Base-by-base conservation (phyloP, 192 early-diverging fungal genomes). In the Haplosporangium gracile region DNA sequence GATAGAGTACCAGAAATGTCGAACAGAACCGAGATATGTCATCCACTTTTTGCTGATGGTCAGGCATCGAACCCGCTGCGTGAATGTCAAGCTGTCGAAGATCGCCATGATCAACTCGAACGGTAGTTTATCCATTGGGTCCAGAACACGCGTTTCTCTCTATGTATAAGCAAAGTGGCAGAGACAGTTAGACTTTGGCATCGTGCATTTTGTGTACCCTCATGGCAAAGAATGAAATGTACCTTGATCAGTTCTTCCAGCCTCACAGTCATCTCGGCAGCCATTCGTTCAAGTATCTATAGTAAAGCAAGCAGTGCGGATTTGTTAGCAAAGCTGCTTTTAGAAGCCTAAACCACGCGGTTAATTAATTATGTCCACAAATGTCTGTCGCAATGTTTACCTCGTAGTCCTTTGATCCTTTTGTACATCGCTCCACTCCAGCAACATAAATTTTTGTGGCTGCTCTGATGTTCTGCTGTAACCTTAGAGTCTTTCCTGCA, bases 21-120 rank as follows among this genome's bases (percentile, higher is more conserved):
- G 73, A 26, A 80, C 60, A 22, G 83, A 85, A 4, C 74, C 60
- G 2, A 85, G 39, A 42, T 80, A 85, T 0, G 22, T 68, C 69
- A 72, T 76, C 83, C 83, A 85, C 26, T 80, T 85, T 63, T 80
- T 85, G 49, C 83, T 80, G 68, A 85, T 79, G 16, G 57, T 68
- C 42, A 80, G 16, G n/a, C 83, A 85, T 1, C 70, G 47, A 16
- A 76, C 70, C 73, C 83, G 78, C 47, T 85, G 74, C 9, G 70
- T 78, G 43, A 85, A 85, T 1, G 69, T 80, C n/a, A 85, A 68
- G 22, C 42, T 65, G 11, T 47, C 78, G 43, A 85, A 85, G 1
- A 85, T 51, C 20, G 69, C 49, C 70, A 77, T 70, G 10, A 85
- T 57, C 70, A 85, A 49, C 40, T 85, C 83, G n/a, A 76, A 77